Conservation (phyloP, 1,284 basidiomycete species). For the Ganoderma meredithae region DNA sequence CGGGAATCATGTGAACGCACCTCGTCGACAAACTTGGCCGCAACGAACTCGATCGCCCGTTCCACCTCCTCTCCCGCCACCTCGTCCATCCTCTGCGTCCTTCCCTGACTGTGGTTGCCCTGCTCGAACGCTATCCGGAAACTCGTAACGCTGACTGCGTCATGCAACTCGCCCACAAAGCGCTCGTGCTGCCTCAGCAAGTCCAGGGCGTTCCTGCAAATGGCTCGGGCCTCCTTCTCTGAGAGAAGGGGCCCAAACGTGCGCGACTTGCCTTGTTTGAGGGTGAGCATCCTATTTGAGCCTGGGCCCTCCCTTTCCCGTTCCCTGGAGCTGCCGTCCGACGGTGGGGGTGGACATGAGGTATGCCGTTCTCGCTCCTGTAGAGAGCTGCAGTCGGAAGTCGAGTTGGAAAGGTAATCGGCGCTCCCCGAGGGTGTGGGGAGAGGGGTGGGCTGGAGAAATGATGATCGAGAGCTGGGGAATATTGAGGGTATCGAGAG, state of each 20-base stretch:
- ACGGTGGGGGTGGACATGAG: conserved; percentile 21
- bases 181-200: conserved; percentile 80
- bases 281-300: conserved; percentile 23
- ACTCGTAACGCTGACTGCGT: conserved; percentile 64
- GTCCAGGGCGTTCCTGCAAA: conserved; percentile 78
- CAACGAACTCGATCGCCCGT: conserved; percentile 36
- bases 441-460: conserved; percentile 27
- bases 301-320: conserved; percentile 30
- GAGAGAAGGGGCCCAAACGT: conserved; percentile 50
- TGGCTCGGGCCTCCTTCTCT: conserved; percentile 58
- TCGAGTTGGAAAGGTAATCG: conserved; percentile 18
- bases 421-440: conserved; percentile 30
- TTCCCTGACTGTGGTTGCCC: conserved; percentile 11
- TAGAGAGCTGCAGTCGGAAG: conserved; percentile 21
- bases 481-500: conserved; percentile 38
- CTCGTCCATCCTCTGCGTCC: conserved; percentile 16
- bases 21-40: conserved; percentile 37
- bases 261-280: conserved; percentile 46
- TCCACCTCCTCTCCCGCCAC: conserved; percentile 33
- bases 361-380: conserved; percentile 29
- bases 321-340: conserved; percentile 24
- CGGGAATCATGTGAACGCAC: conserved; percentile 30
- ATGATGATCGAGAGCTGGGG: conserved; percentile 34
- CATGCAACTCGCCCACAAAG: conserved; percentile 67
- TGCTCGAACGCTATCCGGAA: conserved; percentile 32